Conservation (phyloP, 179 eudicot genomes). For the Silene vulgaris region DNA sequence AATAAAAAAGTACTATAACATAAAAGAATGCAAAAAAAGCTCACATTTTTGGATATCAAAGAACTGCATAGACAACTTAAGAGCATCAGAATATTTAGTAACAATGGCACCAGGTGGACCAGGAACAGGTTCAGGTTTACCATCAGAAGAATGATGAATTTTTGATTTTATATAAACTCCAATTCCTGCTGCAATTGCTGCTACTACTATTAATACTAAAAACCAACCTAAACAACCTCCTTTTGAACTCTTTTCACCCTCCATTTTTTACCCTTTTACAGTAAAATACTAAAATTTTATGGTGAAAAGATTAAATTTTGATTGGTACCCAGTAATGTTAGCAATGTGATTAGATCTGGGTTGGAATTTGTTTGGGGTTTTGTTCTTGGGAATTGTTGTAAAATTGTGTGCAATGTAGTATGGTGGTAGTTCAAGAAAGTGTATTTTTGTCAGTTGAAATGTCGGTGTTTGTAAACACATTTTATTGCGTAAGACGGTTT, state of each 20-base stretch:
- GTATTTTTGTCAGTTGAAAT: too few species aligned
- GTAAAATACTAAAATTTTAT: background rate
- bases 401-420: too few species aligned
- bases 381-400: background rate
- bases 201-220: constrained; percentile 31
- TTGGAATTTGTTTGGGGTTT: constrained; percentile 4
- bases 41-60: constrained; percentile 83
- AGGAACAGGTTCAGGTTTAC: constrained; percentile 38
- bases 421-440: too few species aligned
- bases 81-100: constrained; percentile 67
- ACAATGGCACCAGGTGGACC: constrained; percentile 62
- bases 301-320: background rate
- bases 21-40: background rate
- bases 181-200: constrained; percentile 31
- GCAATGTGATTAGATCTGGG: constrained; percentile 10
- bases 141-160: constrained; percentile 16
- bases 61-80: constrained; percentile 69
- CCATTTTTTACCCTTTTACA: constrained; percentile 21
- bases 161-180: constrained; percentile 24
- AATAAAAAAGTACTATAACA: background rate
- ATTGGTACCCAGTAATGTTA: background rate
- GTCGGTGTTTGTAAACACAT: too few species aligned
- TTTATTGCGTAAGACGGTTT: too few species aligned
- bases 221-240: constrained; percentile 43
- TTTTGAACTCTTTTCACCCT: constrained; percentile 29